Percentiles rank a stretch among this genome's conserved stretches.
phyloP scores from a whole-genome alignment of 805 yeast genomes.

The Kodamaea leandrae region DNA sequence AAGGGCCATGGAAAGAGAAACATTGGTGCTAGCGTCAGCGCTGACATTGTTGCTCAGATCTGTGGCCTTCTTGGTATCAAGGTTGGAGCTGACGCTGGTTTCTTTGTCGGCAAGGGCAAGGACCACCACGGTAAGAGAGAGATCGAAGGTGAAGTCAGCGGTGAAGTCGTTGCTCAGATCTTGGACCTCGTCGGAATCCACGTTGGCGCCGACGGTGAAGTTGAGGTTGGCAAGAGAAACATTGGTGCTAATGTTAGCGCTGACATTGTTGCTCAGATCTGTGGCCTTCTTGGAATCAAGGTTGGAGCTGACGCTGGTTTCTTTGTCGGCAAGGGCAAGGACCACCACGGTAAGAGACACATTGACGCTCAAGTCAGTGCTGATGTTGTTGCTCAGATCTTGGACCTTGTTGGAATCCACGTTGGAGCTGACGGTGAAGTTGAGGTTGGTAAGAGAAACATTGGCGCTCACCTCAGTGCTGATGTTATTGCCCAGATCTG shows the following conservation, averaged over 20 bases:
- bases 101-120: too few species aligned
- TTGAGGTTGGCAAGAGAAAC: constrained; percentile 5
- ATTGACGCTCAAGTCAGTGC: constrained; percentile 3
- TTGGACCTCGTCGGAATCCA: constrained; percentile 12
- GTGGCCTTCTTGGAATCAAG: constrained; percentile 7
- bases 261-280: constrained; percentile 5
- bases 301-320: constrained; percentile 14
- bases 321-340: constrained; percentile 8
- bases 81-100: constrained; percentile 14
- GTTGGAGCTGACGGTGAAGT: constrained; percentile 1
- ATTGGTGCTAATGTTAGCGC: constrained; percentile 8
- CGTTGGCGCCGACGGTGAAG: constrained; percentile 11
- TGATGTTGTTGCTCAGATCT: constrained; percentile 5
- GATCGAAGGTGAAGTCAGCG: constrained; percentile 9
- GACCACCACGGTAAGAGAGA: constrained; percentile 7
- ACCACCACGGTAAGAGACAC: constrained; percentile 13
- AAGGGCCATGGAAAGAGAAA: constrained; percentile 11
- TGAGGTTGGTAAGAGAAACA: constrained; percentile 2
- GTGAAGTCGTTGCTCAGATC: constrained; percentile 13
- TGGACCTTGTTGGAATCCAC: constrained; percentile 2
- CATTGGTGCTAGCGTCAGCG: constrained; percentile 11
- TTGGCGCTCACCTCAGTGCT: constrained; percentile 1
- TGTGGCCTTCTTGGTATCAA: constrained; percentile 6
- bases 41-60: constrained; percentile 14
- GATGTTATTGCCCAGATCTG: constrained; percentile 4